phyloP scores from a whole-genome alignment of 306 rosid genomes.

The Cicer pinnatifidum region DNA sequence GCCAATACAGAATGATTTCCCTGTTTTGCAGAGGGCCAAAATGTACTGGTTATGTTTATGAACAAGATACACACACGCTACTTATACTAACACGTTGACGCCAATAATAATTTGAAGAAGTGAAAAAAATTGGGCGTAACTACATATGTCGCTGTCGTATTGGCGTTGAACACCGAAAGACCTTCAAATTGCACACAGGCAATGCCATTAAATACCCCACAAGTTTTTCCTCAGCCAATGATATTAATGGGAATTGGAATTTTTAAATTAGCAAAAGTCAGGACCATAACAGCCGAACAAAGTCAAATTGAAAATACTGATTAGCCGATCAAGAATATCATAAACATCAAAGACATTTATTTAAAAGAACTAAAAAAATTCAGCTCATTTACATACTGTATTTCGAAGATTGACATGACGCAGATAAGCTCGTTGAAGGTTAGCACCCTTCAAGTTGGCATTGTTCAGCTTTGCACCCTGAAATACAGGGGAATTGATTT shows the following conservation, averaged over 20 bases:
- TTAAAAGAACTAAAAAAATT: neutral
- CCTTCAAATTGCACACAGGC: neutral
- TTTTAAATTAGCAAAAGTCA: conserved; percentile 17
- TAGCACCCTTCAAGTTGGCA: conserved; percentile 82
- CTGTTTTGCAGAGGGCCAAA: neutral
- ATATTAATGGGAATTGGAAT: conserved; percentile 8
- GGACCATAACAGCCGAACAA: conserved; percentile 8
- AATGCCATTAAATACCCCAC: neutral
- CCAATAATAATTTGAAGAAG: too few species aligned
- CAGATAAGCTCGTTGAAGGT: conserved; percentile 91
- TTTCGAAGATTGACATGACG: conserved; percentile 79
- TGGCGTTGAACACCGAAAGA: too few species aligned
- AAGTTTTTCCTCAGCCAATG: neutral
- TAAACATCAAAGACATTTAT: conserved; percentile 19
- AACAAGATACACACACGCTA: too few species aligned
- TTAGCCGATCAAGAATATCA: conserved; percentile 12
- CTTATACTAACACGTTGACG: too few species aligned
- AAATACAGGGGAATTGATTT: conserved; percentile 35
- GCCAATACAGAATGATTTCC: conserved; percentile 3
- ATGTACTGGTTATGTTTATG: neutral
- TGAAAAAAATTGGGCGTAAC: too few species aligned
- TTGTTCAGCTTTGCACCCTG: conserved; percentile 88
- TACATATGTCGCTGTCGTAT: too few species aligned
- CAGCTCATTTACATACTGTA: conserved; percentile 58
- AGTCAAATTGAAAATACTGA: conserved; percentile 20